These are phyloP conservation scores for Iris macrosiphon DNA, from an alignment of 106 monocot genomes.

Conservation along the genomic window DNA sequence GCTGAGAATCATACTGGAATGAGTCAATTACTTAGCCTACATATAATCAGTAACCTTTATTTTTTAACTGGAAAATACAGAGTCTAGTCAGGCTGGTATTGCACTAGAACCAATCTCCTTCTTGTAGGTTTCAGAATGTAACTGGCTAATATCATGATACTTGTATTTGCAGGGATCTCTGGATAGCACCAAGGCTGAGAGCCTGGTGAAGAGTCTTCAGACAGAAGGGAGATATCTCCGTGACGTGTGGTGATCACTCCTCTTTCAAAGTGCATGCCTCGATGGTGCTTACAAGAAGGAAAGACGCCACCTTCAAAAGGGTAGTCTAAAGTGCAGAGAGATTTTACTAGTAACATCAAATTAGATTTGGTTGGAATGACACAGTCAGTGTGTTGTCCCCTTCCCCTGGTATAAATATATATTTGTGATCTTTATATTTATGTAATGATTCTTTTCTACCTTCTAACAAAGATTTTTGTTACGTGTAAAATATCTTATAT, in stretches of 20 bases:
- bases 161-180: slow-evolving; percentile 14
- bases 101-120: no score
- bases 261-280: not conserved
- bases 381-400: not conserved
- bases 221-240: slow-evolving; percentile 21
- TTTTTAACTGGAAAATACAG: no score
- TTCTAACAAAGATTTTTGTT: slow-evolving; percentile 8
- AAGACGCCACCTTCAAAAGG: no score
- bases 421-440: no score
- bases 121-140: no score
- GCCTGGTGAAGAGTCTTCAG: slow-evolving; percentile 21
- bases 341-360: not conserved
- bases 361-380: not conserved
- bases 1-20: no score
- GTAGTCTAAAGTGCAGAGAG: not conserved
- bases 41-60: no score
- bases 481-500: not conserved
- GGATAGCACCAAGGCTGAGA: slow-evolving; percentile 20
- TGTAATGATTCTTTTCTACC: slow-evolving; percentile 6
- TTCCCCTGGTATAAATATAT: not conserved
- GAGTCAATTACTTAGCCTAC: no score
- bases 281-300: not conserved
- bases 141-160: no score
- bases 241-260: slow-evolving; percentile 15
- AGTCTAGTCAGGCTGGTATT: no score